phyloP scores from a whole-genome alignment of 768 basidiomycete genomes.

The Collybiopsis luxurians region DNA sequence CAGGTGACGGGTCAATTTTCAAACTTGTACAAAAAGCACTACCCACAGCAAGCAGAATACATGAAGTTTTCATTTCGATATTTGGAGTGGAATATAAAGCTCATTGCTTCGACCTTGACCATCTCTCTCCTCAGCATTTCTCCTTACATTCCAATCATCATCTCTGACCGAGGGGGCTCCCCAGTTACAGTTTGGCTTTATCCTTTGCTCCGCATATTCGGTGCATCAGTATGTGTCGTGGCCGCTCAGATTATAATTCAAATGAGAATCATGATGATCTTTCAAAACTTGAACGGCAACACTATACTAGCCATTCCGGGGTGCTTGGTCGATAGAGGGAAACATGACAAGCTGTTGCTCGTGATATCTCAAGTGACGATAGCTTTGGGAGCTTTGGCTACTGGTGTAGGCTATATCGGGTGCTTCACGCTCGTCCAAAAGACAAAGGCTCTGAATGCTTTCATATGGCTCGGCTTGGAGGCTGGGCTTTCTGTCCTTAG shows the following conservation, averaged over 20 bases:
- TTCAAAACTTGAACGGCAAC: background rate
- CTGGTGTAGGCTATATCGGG: background rate
- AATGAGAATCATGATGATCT: background rate
- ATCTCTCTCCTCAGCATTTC: background rate
- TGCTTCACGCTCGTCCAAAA: background rate
- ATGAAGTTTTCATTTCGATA: background rate
- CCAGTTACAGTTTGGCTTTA: background rate
- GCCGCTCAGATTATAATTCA: background rate
- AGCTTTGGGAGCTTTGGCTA: background rate
- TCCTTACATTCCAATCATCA: background rate
- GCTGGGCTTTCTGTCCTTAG: background rate
- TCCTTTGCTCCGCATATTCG: background rate
- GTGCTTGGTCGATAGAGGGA: too few species aligned
- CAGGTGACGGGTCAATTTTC: too few species aligned
- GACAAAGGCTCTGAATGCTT: background rate
- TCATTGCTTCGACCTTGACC: background rate
- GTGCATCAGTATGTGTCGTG: background rate
- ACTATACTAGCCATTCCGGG: too few species aligned
- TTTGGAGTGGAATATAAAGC: background rate
- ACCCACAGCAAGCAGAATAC: too few species aligned
- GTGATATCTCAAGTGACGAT: too few species aligned
- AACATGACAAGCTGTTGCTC: too few species aligned
- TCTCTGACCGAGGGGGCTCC: background rate
- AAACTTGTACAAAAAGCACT: too few species aligned
- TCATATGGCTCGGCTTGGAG: background rate